Evolutionary conservation across 2,329 filamentous ascomycete species (phyloP).

Genomic region (Hymenoscyphus albidus): DNA sequence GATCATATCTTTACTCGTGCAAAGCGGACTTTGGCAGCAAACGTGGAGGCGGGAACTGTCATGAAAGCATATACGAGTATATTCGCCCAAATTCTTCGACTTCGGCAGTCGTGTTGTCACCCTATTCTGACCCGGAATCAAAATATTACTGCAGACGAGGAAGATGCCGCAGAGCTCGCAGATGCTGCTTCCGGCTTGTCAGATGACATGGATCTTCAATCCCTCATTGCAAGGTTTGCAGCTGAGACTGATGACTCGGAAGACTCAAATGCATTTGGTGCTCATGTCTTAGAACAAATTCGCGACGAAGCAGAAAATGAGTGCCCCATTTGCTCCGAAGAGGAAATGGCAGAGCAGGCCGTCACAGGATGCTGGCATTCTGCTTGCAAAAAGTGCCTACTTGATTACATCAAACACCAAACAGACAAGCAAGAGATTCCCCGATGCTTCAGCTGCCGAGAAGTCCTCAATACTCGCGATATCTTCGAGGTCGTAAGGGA

Average conservation of each 20-base stretch:
- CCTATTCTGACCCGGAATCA: slow-evolving; percentile 84
- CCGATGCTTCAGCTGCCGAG: slow-evolving; percentile 87
- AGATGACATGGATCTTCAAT: slow-evolving; percentile 93
- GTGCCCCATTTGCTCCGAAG: slow-evolving; percentile 91
- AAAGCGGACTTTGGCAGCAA: slow-evolving; percentile 78
- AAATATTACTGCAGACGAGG: slow-evolving; percentile 80
- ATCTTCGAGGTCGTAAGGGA: slow-evolving; percentile 90
- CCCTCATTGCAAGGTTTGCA: slow-evolving; percentile 80
- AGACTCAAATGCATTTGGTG: slow-evolving; percentile 70
- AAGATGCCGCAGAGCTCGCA: slow-evolving; percentile 71
- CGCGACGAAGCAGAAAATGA: slow-evolving; percentile 84
- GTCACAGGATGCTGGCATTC: slow-evolving; percentile 98
- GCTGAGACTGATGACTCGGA: slow-evolving; percentile 58
- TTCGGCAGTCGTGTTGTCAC: slow-evolving; percentile 93
- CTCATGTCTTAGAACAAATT: slow-evolving; percentile 85
- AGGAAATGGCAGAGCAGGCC: slow-evolving; percentile 90
- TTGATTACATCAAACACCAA: slow-evolving; percentile 86
- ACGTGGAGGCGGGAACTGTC: slow-evolving; percentile 85
- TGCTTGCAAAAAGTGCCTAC: slow-evolving; percentile 88
- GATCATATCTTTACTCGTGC: slow-evolving; percentile 82
- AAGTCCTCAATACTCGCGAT: slow-evolving; percentile 75
- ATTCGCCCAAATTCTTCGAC: slow-evolving; percentile 89
- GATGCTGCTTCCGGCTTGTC: slow-evolving; percentile 78
- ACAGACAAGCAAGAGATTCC: slow-evolving; percentile 70
- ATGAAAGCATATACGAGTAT: slow-evolving; percentile 96